phyloP scores from a whole-genome alignment of 2,329 filamentous ascomycete species.

The Beauveria sp. region DNA sequence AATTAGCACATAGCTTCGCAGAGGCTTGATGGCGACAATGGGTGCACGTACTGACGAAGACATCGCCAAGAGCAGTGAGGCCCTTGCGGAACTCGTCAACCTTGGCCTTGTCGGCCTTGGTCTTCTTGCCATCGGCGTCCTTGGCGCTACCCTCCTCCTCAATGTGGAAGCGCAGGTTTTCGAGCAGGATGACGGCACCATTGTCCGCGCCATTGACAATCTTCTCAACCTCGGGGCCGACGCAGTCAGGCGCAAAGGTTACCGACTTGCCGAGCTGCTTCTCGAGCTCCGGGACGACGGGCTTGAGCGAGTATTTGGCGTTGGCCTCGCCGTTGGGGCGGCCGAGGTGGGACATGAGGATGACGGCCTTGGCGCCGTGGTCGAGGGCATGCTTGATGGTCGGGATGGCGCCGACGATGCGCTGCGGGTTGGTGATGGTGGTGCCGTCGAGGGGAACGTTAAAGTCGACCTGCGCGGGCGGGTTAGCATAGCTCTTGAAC shows the following conservation, averaged over 20 bases:
- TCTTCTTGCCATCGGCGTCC: slow-evolving; percentile 91
- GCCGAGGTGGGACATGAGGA: slow-evolving; percentile 98
- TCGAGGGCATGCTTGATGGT: slow-evolving; percentile 94
- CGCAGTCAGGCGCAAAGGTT: slow-evolving; percentile 82
- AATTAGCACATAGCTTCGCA: not conserved
- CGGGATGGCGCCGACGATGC: slow-evolving; percentile 90
- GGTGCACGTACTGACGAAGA: slow-evolving; percentile 78
- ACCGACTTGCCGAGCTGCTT: slow-evolving; percentile 80
- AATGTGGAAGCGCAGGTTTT: slow-evolving; percentile 97
- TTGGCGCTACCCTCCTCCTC: slow-evolving; percentile 97
- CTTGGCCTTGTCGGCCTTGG: slow-evolving; percentile 90
- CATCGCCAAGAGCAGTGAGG: slow-evolving; percentile 85
- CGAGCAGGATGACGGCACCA: slow-evolving; percentile 81
- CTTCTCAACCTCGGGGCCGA: slow-evolving; percentile 83
- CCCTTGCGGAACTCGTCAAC: slow-evolving; percentile 93
- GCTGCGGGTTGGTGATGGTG: slow-evolving; percentile 97
- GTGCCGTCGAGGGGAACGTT: slow-evolving; percentile 93
- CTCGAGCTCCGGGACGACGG: slow-evolving; percentile 85
- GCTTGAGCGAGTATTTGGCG: slow-evolving; percentile 89
- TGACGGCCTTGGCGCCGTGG: slow-evolving; percentile 81
- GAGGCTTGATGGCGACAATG: not conserved
- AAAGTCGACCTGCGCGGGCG: slow-evolving; percentile 82
- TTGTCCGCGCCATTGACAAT: slow-evolving; percentile 74
- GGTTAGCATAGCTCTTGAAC: not conserved
- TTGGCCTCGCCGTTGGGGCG: slow-evolving; percentile 87